Conservation (phyloP, 176 grass and related monocot species). For the Melocanna baccifera region DNA sequence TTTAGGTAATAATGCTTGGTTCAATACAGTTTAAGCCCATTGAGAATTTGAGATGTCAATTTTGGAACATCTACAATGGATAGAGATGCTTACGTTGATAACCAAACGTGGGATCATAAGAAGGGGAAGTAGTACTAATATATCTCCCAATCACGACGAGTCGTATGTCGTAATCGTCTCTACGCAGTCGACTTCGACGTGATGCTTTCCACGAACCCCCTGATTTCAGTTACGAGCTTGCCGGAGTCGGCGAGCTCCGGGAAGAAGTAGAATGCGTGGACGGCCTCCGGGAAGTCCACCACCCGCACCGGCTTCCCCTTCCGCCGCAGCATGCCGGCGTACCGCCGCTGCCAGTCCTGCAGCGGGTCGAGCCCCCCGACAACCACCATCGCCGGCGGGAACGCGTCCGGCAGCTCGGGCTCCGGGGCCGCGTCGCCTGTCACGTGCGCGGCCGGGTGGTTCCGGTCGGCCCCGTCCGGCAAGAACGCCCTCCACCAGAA, state of each 20-base stretch:
- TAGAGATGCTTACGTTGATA: too few species aligned
- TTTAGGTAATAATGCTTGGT: too few species aligned
- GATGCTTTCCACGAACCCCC: slow-evolving; percentile 7
- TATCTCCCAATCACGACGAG: too few species aligned
- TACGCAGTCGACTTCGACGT: too few species aligned
- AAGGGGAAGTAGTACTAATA: too few species aligned
- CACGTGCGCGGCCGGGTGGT: slow-evolving; percentile 37
- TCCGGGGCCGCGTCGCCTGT: neutral
- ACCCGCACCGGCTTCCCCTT: slow-evolving; percentile 19
- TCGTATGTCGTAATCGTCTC: too few species aligned
- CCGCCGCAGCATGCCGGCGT: slow-evolving; percentile 4
- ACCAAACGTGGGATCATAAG: too few species aligned
- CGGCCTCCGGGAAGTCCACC: slow-evolving; percentile 36
- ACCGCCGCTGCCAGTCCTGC: slow-evolving; percentile 37
- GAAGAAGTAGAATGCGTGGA: slow-evolving; percentile 41
- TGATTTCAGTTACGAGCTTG: neutral
- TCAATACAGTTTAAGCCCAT: too few species aligned
- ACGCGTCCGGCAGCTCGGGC: slow-evolving; percentile 13
- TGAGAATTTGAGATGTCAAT: too few species aligned
- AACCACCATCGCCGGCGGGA: slow-evolving; percentile 34
- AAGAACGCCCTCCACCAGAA: slow-evolving; percentile 42
- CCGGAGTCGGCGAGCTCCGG: slow-evolving; percentile 5
- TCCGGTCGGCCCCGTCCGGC: slow-evolving; percentile 31
- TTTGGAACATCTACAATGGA: too few species aligned
- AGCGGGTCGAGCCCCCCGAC: slow-evolving; percentile 40